Percentiles rank a stretch among this genome's conserved stretches.
phyloP scores from a whole-genome alignment of 2,329 filamentous ascomycete genomes.

The Elsinoe arachidis region DNA sequence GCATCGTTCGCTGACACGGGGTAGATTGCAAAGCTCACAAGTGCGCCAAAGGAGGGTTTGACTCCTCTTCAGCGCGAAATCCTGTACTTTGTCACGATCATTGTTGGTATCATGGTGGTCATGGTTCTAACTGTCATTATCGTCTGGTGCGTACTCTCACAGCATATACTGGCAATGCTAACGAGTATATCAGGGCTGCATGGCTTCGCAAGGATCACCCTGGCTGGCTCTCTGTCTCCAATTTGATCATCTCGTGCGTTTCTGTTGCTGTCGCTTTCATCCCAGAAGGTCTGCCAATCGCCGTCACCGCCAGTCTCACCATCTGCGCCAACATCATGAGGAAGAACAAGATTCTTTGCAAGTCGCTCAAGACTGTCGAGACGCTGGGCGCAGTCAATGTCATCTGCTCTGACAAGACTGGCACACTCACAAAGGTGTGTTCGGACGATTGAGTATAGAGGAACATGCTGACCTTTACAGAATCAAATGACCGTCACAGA shows the following conservation, averaged over 20 bases:
- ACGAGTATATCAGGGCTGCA: constrained; percentile 44
- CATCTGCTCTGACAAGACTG: constrained; percentile 71
- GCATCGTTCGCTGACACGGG: neutral
- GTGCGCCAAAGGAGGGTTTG: constrained; percentile 56
- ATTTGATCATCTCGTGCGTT: constrained; percentile 65
- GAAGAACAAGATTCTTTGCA: constrained; percentile 69
- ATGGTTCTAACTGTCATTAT: constrained; percentile 58
- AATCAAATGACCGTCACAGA: constrained; percentile 68
- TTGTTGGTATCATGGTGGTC: constrained; percentile 56
- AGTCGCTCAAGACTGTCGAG: constrained; percentile 70
- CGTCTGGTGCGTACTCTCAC: constrained; percentile 46
- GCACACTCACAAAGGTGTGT: constrained; percentile 49
- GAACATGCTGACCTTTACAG: constrained; percentile 26
- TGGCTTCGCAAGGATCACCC: constrained; percentile 62
- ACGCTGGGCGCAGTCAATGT: constrained; percentile 65
- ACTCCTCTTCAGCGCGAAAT: constrained; percentile 67
- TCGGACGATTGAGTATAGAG: neutral
- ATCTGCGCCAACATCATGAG: constrained; percentile 71
- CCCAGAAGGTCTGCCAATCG: constrained; percentile 59
- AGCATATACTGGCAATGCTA: neutral
- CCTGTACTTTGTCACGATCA: constrained; percentile 61
- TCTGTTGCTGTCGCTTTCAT: constrained; percentile 40
- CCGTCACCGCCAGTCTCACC: constrained; percentile 57
- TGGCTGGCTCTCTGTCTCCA: constrained; percentile 62
- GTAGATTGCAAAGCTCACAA: constrained; percentile 58